phyloP scores from a whole-genome alignment of 2,329 filamentous ascomycete species.

The Colletotrichum sp. region DNA sequence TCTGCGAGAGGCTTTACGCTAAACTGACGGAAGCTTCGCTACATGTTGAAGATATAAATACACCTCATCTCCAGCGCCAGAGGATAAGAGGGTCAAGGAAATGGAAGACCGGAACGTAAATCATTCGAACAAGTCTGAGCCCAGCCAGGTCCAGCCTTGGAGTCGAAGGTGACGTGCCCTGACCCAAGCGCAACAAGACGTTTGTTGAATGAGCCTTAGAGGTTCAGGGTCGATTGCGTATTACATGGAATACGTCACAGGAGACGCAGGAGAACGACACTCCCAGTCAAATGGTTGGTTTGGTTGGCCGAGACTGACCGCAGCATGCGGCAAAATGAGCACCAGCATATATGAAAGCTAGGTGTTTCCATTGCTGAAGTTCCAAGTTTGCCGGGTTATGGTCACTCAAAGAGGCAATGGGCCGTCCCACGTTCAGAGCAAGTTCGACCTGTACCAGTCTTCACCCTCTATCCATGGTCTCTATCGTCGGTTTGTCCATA shows the following conservation, averaged over 20 bases:
- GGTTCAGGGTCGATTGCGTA: background rate
- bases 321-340: too few species aligned
- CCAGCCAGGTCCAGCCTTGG: background rate
- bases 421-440: too few species aligned
- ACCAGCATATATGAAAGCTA: too few species aligned
- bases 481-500: too few species aligned
- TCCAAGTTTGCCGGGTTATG: too few species aligned
- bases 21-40: background rate
- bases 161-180: background rate
- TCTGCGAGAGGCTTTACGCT: background rate
- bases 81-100: background rate
- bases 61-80: background rate
- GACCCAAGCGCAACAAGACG: background rate
- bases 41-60: background rate
- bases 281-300: too few species aligned
- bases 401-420: too few species aligned
- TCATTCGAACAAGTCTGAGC: background rate
- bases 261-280: background rate
- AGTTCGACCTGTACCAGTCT: too few species aligned
- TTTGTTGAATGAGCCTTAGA: accelerated
- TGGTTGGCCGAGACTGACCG: too few species aligned
- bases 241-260: background rate
- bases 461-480: too few species aligned
- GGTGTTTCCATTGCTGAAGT: too few species aligned
- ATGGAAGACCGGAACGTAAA: accelerated